Evolutionary conservation across 768 basidiomycete genomes (phyloP).

Genomic region (Rhizopogon roseolus): DNA sequence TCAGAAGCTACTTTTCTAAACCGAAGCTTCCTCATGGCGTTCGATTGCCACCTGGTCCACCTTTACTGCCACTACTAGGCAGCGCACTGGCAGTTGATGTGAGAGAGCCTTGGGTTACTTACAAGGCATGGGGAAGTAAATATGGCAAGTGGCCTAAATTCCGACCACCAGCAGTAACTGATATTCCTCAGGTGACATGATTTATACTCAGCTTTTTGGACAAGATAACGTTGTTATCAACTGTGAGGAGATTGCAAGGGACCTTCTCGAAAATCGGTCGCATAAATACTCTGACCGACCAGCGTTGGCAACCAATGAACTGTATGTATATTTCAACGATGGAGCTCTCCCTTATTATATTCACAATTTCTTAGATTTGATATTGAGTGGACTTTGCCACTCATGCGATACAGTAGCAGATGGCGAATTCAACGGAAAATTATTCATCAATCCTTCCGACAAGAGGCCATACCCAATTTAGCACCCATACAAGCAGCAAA

Average conservation of each 20-base stretch:
- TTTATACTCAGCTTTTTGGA: constrained; percentile 4
- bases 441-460: constrained; percentile 8
- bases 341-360: neutral
- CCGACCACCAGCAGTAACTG: neutral
- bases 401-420: constrained; percentile 10
- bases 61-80: neutral
- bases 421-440: constrained; percentile 14
- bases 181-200: constrained; percentile 3
- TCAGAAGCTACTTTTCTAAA: neutral
- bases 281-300: constrained; percentile 10
- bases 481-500: constrained; percentile 1
- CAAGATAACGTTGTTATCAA: constrained; percentile 10
- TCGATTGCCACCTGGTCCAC: neutral
- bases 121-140: neutral
- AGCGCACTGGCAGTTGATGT: neutral
- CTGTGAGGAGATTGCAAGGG: constrained; percentile 8
- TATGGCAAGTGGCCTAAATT: neutral
- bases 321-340: neutral
- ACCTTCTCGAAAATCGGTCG: constrained; percentile 8
- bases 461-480: neutral
- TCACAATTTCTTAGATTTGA: neutral
- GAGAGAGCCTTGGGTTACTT: neutral
- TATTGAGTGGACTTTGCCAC: constrained; percentile 1
- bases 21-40: neutral
- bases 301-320: neutral